Evolutionary conservation across 1,139 yeast species (phyloP).

Genomic region (Geotrichum aggregatum): DNA sequence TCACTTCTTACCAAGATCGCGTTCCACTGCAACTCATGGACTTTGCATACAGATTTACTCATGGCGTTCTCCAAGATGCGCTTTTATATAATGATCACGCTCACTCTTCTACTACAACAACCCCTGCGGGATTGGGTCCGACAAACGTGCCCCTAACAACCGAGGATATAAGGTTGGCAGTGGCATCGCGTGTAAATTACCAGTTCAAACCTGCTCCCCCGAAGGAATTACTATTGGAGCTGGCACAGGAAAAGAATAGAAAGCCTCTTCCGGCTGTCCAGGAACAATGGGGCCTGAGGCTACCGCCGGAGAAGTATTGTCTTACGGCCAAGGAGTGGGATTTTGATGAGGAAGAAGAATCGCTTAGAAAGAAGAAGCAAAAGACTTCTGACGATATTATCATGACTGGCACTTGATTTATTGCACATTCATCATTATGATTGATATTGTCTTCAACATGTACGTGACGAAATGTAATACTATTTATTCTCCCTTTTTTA

Average conservation of each 20-base stretch:
- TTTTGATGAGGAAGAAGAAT: constrained; percentile 46
- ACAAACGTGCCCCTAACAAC: constrained; percentile 59
- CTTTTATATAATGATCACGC: constrained; percentile 78
- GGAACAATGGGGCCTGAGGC: constrained; percentile 85
- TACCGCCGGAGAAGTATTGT: constrained; percentile 97
- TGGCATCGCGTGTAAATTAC: constrained; percentile 87
- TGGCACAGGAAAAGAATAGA: constrained; percentile 88
- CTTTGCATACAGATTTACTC: constrained; percentile 87
- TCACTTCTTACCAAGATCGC: constrained; percentile 87
- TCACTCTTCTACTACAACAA: constrained; percentile 33
- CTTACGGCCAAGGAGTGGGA: constrained; percentile 79
- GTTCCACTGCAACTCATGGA: constrained; percentile 95
- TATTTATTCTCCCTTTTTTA: constrained; percentile 1
- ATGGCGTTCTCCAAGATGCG: constrained; percentile 83
- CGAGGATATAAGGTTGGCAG: constrained; percentile 87
- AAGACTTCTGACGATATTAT: constrained; percentile 21
- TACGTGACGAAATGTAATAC: not conserved
- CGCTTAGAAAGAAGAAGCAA: constrained; percentile 26
- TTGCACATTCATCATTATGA: not conserved
- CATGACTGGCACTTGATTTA: constrained; percentile 10
- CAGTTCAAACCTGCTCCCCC: constrained; percentile 96
- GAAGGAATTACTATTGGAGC: constrained; percentile 79
- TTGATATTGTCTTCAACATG: too few species aligned
- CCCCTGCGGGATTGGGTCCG: constrained; percentile 42
- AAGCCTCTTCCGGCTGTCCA: constrained; percentile 87